phyloP scores from a whole-genome alignment of 2,329 filamentous ascomycete species.

The Hysterium pulicare region DNA sequence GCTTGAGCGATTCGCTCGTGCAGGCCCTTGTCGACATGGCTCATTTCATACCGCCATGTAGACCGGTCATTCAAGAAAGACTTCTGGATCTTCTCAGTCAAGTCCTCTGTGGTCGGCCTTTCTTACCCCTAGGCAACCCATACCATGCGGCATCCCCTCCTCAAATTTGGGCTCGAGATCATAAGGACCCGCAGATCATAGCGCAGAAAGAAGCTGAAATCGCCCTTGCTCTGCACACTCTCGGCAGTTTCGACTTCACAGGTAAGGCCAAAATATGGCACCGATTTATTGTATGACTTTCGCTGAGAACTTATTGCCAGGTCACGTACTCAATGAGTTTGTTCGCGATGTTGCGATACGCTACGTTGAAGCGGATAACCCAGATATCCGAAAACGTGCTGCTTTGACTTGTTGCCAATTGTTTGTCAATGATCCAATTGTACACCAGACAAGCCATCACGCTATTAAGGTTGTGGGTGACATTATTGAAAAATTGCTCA shows the following conservation, averaged over 20 bases:
- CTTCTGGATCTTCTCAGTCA: constrained; percentile 92
- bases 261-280: constrained; percentile 4
- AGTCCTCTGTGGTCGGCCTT: constrained; percentile 87
- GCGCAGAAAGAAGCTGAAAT: constrained; percentile 81
- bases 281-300: background rate
- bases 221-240: constrained; percentile 85
- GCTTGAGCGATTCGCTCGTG: constrained; percentile 87
- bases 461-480: constrained; percentile 96
- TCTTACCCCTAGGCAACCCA: constrained; percentile 87
- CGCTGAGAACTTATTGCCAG: constrained; percentile 24
- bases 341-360: constrained; percentile 97
- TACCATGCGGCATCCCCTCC: constrained; percentile 79
- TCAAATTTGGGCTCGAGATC: constrained; percentile 81
- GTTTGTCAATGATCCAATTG: constrained; percentile 93
- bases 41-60: constrained; percentile 95
- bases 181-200: constrained; percentile 76
- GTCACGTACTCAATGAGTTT: constrained; percentile 95
- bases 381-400: constrained; percentile 88
- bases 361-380: constrained; percentile 94
- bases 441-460: constrained; percentile 96
- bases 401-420: constrained; percentile 97
- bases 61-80: constrained; percentile 87
- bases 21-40: constrained; percentile 98
- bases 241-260: constrained; percentile 93
- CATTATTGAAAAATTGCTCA: constrained; percentile 94